Percentiles rank a stretch among this genome's conserved stretches.
phyloP scores from a whole-genome alignment of 106 monocot species.

The Ottelia alismoides region DNA sequence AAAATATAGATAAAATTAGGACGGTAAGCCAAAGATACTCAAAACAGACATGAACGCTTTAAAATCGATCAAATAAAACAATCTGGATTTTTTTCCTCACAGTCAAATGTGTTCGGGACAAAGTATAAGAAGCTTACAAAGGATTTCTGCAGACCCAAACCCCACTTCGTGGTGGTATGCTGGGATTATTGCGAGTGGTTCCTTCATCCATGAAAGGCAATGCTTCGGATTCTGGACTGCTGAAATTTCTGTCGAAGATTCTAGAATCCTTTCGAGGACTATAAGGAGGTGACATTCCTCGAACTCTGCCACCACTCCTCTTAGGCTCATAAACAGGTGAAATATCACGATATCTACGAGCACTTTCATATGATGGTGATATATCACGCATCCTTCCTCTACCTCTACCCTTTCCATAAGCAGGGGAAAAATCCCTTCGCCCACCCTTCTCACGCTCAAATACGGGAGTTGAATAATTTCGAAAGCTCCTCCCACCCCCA shows the following conservation, averaged over 20 bases:
- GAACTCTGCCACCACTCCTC: conserved; percentile 7
- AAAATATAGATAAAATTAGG: no score
- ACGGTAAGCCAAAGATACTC: no score
- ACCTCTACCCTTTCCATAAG: conserved; percentile 4
- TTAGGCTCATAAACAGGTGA: conserved; percentile 1
- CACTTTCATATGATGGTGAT: conserved; percentile 7
- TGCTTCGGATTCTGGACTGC: conserved; percentile 10
- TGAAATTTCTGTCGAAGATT: conserved; percentile 19
- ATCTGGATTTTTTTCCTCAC: no score
- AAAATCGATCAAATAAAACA: no score
- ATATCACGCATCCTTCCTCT: conserved; percentile 5
- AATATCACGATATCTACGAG: conserved; percentile 28
- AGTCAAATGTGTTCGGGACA: no score
- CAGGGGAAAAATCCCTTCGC: conserved; percentile 4
- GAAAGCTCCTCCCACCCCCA: conserved; percentile 23
- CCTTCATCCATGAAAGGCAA: conserved; percentile 30
- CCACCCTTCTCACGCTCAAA: neutral
- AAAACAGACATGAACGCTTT: no score
- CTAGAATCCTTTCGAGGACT: conserved; percentile 29
- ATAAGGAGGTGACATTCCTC: conserved; percentile 29
- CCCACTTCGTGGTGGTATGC: conserved; percentile 78
- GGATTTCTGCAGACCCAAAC: conserved; percentile 94
- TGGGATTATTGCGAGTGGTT: conserved; percentile 70
- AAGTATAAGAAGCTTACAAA: conserved; percentile 33
- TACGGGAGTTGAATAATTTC: conserved; percentile 2